phyloP scores from a whole-genome alignment of 1,139 yeast species.

The Candida sanyaensis region DNA sequence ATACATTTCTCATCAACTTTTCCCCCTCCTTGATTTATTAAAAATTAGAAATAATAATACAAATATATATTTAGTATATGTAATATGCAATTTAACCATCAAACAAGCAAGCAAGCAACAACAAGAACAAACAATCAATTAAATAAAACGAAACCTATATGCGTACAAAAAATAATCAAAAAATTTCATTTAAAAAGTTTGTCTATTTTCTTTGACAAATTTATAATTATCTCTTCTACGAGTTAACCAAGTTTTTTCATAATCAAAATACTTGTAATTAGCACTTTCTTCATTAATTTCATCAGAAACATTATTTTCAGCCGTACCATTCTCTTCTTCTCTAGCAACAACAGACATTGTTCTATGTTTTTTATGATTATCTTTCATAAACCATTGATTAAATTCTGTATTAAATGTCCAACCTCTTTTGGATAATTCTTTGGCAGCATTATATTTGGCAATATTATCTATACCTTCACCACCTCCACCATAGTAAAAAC shows the following conservation, averaged over 20 bases:
- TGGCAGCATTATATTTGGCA: slow-evolving; percentile 74
- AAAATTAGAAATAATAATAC: not conserved
- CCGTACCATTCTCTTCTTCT: slow-evolving; percentile 27
- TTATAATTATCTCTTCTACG: slow-evolving; percentile 74
- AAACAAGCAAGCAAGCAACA: no score
- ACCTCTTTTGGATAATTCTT: slow-evolving; percentile 76
- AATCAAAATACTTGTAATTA: slow-evolving; percentile 84
- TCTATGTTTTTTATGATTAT: slow-evolving; percentile 47
- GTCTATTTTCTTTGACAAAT: slow-evolving; percentile 22
- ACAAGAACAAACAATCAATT: not conserved
- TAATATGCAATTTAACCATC: not conserved
- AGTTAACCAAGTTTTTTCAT: slow-evolving; percentile 86
- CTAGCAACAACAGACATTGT: slow-evolving; percentile 36
- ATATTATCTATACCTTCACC: slow-evolving; percentile 36
- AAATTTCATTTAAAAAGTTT: slow-evolving; percentile 7
- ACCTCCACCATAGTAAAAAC: slow-evolving; percentile 71
- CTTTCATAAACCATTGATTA: slow-evolving; percentile 79
- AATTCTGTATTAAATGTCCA: slow-evolving; percentile 84
- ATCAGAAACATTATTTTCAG: slow-evolving; percentile 25
- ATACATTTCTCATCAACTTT: not conserved
- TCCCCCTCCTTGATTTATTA: not conserved
- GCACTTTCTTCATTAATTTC: slow-evolving; percentile 20
- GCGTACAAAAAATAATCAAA: not conserved
- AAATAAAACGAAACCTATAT: not conserved
- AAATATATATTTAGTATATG: slow-evolving; percentile 4